phyloP scores from a whole-genome alignment of 108 stramenopile species.

The Skeletonema menzelii region DNA sequence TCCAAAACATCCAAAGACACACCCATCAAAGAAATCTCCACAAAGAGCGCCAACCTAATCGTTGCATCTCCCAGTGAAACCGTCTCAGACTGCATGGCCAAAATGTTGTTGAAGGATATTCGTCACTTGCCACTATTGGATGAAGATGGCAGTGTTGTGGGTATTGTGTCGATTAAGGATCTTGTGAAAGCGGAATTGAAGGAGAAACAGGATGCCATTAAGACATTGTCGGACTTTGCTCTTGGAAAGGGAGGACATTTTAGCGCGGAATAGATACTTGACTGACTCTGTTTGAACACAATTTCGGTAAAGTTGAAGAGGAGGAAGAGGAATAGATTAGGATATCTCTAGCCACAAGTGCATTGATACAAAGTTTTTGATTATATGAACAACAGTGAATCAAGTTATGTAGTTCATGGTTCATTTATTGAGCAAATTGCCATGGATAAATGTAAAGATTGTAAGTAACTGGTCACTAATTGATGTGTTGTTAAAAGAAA shows the following conservation, averaged over 20 bases:
- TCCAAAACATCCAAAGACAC: conserved; percentile 60
- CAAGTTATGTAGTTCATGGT: not conserved
- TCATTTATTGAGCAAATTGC: not conserved
- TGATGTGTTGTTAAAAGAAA: no score
- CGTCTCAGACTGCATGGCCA: conserved; percentile 64
- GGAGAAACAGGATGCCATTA: conserved; percentile 50
- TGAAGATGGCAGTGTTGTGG: conserved; percentile 47
- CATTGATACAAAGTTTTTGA: not conserved
- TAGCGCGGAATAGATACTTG: conserved; percentile 29
- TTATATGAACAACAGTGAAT: not conserved
- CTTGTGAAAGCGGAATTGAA: conserved; percentile 48
- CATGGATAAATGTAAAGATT: not conserved
- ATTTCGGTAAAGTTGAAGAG: not conserved
- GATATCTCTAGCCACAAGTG: not conserved
- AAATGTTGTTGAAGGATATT: conserved; percentile 74
- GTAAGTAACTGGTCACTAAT: not conserved
- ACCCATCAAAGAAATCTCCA: conserved; percentile 65
- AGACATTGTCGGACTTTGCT: conserved; percentile 46
- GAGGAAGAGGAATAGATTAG: not conserved
- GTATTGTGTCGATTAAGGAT: conserved; percentile 56
- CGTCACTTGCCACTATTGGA: conserved; percentile 69
- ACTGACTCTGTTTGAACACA: not conserved
- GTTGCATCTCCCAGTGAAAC: conserved; percentile 59
- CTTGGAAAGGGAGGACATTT: conserved; percentile 57
- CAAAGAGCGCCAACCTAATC: conserved; percentile 59